Evolutionary conservation across 2,329 filamentous ascomycete genomes (phyloP), one percentile per base, ranked within the genome.

Genomic region (Colletotrichum plurivorum): DNA sequence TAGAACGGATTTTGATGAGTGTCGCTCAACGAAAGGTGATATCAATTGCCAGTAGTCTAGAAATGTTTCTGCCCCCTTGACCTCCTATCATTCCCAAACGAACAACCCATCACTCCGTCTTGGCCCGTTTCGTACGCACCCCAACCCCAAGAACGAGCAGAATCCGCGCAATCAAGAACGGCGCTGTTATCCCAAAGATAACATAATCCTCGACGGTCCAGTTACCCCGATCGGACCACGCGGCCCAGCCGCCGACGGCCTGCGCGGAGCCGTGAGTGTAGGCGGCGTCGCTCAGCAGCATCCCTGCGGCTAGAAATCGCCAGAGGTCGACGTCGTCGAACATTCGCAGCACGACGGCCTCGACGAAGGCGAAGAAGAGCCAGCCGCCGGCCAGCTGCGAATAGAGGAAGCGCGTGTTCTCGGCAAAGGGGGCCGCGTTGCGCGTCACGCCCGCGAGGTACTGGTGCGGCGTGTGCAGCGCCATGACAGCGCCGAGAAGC

Each of bases 341-440:
- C 36, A 74, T 39, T 4, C 77, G 75, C 71, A 82, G 71, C 18
- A 82, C 75, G 15, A 82, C 74, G 43, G 75, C 78, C 70, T 79
- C 76, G 71, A 76, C 75, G 71, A 81, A 80, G 60, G 79, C 80
- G 65, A 82, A 79, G 71, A 76, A 74, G 16, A 81, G 73, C 77
- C 78, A 79, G 8, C 65, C 71, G 51, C 77, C 75, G 45, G 71
- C 76, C 22, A 79, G 67, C 63, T 77, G 72, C 5, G 76, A 79
- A 73, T 76, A 79, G 48, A 79, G 72, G 65, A 77, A 79, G 3
- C 73, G 71, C 22, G 76, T 73, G 52, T 64, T 67, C 7, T 66
- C 16, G 10, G 61, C 43, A 67, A 74, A 74, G 59, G 64, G 13
- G 20, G 61, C 49, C 12, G 69, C 15, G 52, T 73, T 67, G 46